These are phyloP conservation scores for Zelopaecilomyces penicillatus DNA, from an alignment of 2,329 filamentous ascomycete genomes.

Conservation along the genomic window DNA sequence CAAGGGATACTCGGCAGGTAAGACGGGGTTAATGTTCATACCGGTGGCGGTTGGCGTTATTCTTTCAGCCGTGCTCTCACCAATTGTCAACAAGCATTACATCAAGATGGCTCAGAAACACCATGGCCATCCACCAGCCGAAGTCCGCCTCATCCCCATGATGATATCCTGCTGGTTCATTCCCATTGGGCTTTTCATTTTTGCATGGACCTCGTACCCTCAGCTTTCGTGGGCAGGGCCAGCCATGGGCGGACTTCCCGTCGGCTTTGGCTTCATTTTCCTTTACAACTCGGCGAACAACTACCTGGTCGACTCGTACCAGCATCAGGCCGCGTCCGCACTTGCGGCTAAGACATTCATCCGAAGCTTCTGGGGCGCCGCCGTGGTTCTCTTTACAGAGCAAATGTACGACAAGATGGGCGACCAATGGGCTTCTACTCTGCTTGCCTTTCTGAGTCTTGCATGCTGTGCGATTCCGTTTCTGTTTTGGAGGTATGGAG, in stretches of 20 bases:
- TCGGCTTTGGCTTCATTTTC: conserved; percentile 78
- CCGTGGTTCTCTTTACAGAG: conserved; percentile 67
- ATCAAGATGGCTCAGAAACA: conserved; percentile 52
- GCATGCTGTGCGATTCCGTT: conserved; percentile 78
- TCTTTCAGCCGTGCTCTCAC: conserved; percentile 55
- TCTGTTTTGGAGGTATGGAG: conserved; percentile 72
- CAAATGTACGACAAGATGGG: conserved; percentile 71
- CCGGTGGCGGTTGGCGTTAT: conserved; percentile 71
- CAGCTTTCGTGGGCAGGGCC: conserved; percentile 63
- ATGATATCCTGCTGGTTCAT: conserved; percentile 69
- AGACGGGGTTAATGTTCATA: conserved; percentile 80
- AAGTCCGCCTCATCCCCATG: conserved; percentile 74
- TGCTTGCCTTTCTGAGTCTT: conserved; percentile 66
- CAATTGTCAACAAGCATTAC: conserved; percentile 76
- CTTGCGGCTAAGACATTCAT: conserved; percentile 76
- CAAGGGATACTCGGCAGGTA: conserved; percentile 68
- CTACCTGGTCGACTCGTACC: conserved; percentile 58
- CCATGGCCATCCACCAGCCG: conserved; percentile 66
- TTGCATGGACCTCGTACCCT: conserved; percentile 56
- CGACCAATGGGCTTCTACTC: conserved; percentile 65
- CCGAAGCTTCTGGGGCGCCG: conserved; percentile 72
- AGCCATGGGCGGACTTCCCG: conserved; percentile 58
- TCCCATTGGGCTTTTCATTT: conserved; percentile 49
- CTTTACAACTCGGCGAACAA: conserved; percentile 73
- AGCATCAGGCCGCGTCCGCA: conserved; percentile 69